A percentile compares a stretch with the other conserved stretches of the same genome.
phyloP scores from a whole-genome alignment of 305 asterid genomes.

The Solanum hybrid region DNA sequence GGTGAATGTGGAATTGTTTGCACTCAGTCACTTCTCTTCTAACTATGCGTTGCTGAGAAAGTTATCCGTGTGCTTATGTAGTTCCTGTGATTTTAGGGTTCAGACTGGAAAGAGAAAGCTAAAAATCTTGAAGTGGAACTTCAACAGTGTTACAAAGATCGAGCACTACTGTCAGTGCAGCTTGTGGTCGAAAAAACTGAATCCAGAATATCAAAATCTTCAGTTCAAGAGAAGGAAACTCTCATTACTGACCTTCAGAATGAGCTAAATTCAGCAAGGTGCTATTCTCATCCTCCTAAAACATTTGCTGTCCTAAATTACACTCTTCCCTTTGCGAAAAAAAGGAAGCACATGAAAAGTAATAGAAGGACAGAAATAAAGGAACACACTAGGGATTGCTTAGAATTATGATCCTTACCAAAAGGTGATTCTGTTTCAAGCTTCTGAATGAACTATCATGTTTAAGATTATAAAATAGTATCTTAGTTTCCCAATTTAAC shows the following conservation, averaged over 20 bases:
- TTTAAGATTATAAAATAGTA: neutral
- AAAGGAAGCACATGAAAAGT: neutral
- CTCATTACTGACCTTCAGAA: constrained; percentile 52
- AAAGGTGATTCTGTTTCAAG: neutral
- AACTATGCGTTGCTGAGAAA: neutral
- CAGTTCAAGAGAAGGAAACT: constrained; percentile 62
- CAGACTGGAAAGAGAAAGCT: constrained; percentile 92
- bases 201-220: constrained; percentile 60
- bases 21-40: constrained; percentile 1
- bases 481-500: neutral
- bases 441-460: neutral
- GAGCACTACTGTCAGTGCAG: constrained; percentile 68
- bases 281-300: neutral
- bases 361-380: neutral
- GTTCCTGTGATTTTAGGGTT: constrained; percentile 43
- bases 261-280: constrained; percentile 57
- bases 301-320: neutral
- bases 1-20: neutral
- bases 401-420: neutral
- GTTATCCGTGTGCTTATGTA: neutral
- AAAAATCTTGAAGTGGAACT: constrained; percentile 80
- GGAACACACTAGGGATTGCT: neutral
- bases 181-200: constrained; percentile 87
- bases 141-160: constrained; percentile 92
- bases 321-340: neutral